These are phyloP conservation scores for Talaromyces sp. DNA, from an alignment of 2,329 filamentous ascomycete genomes.

Conservation along the genomic window DNA sequence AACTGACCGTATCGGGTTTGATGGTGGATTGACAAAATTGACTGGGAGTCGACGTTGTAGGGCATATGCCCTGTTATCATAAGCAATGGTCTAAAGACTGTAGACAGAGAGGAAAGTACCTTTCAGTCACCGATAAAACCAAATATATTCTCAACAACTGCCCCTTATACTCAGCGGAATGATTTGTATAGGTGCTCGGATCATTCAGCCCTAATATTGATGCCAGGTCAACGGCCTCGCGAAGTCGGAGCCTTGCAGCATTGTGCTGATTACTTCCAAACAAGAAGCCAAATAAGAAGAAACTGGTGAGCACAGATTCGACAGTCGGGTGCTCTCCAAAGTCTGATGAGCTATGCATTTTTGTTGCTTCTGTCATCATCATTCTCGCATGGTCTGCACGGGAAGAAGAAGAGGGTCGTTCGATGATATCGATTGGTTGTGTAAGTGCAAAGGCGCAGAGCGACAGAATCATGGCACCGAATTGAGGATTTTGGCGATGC, in stretches of 20 bases:
- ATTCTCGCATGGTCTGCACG: conserved; percentile 38
- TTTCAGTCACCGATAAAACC: conserved; percentile 37
- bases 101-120: conserved; percentile 20
- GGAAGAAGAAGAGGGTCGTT: conserved; percentile 35
- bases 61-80: conserved; percentile 38
- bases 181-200: conserved; percentile 36
- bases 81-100: neutral
- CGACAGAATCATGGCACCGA: conserved; percentile 43
- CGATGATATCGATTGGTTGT: conserved; percentile 45
- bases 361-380: conserved; percentile 44
- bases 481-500: conserved; percentile 43
- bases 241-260: conserved; percentile 72
- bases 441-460: conserved; percentile 45
- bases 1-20: conserved; percentile 26
- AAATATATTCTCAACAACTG: conserved; percentile 38
- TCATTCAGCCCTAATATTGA: conserved; percentile 41
- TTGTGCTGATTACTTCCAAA: conserved; percentile 71
- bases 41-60: conserved; percentile 43
- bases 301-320: conserved; percentile 60
- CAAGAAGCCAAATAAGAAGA: conserved; percentile 71
- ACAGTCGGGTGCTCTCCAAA: conserved; percentile 42
- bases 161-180: conserved; percentile 37
- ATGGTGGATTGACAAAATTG: conserved; percentile 41
- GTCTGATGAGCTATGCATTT: conserved; percentile 43
- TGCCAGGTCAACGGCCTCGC: conserved; percentile 59